Percentiles rank a stretch among this genome's conserved stretches.
Conservation (phyloP, 192 early-diverging fungal genomes). For the Coemansia sp. region DNA sequence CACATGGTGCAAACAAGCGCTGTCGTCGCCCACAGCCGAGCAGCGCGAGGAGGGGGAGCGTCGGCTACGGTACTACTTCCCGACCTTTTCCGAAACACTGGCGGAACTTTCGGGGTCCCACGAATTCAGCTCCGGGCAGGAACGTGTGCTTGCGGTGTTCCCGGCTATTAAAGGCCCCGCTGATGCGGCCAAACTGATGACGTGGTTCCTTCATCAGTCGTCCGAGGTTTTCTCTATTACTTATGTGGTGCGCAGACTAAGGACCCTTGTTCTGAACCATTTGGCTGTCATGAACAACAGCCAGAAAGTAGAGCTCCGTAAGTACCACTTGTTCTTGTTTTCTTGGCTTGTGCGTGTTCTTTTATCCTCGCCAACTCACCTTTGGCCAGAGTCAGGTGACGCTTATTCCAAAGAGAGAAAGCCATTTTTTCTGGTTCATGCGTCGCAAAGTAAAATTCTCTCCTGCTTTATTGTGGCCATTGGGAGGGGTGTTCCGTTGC, state of each 20-base stretch:
- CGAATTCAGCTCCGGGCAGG: slow-evolving; percentile 34
- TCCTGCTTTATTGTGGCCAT: no score
- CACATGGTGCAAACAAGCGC: slow-evolving; percentile 63
- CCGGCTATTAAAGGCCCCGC: slow-evolving; percentile 53
- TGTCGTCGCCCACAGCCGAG: slow-evolving; percentile 60
- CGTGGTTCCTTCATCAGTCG: slow-evolving; percentile 52
- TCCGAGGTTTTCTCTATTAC: slow-evolving; percentile 44
- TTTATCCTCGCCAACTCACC: not conserved
- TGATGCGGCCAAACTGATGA: slow-evolving; percentile 47
- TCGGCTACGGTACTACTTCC: slow-evolving; percentile 74
- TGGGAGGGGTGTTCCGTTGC: no score
- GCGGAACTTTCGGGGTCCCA: slow-evolving; percentile 42
- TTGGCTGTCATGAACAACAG: slow-evolving; percentile 38
- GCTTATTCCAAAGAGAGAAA: not conserved
- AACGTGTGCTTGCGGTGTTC: slow-evolving; percentile 51
- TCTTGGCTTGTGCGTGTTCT: not conserved
- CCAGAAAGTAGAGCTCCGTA: slow-evolving; percentile 47
- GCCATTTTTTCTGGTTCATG: not conserved
- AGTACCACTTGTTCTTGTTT: slow-evolving; percentile 19
- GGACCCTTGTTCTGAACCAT: slow-evolving; percentile 52
- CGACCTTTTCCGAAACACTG: slow-evolving; percentile 72
- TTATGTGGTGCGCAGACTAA: slow-evolving; percentile 43
- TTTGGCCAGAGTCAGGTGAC: slow-evolving; percentile 6
- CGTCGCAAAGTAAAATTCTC: not conserved
- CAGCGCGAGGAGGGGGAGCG: slow-evolving; percentile 68